Evolutionary conservation across 192 early-diverging fungal species (phyloP).

Genomic region (Blastocladiella britannica): DNA sequence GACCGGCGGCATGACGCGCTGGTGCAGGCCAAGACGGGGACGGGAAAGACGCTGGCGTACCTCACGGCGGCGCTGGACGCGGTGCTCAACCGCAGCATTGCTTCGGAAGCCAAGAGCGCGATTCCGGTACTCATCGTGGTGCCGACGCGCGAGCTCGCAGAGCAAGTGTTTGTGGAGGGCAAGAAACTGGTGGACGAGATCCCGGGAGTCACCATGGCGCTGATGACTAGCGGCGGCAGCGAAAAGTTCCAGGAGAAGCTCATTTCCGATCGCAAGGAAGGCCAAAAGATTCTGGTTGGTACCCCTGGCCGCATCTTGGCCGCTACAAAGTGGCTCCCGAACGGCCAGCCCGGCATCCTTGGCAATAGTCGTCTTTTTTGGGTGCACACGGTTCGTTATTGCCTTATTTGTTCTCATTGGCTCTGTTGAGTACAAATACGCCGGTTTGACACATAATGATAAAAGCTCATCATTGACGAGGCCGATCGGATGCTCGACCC

Average conservation of each 20-base stretch:
- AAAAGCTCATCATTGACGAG: constrained; percentile 80
- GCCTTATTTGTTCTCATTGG: too few species aligned
- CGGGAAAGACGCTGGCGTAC: constrained; percentile 90
- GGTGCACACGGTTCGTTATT: too few species aligned
- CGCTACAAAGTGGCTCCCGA: constrained; percentile 25
- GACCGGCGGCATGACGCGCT: constrained; percentile 60
- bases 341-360: too few species aligned
- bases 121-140: constrained; percentile 62
- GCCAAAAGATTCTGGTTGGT: constrained; percentile 70
- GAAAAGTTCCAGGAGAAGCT: constrained; percentile 50
- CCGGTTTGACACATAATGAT: constrained; percentile 22
- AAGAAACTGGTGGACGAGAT: too few species aligned
- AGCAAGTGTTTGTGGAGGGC: constrained; percentile 66
- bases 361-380: too few species aligned
- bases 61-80: constrained; percentile 73
- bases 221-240: constrained; percentile 29
- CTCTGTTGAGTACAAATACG: too few species aligned
- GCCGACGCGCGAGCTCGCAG: constrained; percentile 78
- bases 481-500: constrained; percentile 85
- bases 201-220: too few species aligned
- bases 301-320: constrained; percentile 87
- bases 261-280: constrained; percentile 42
- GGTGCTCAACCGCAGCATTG: constrained; percentile 17
- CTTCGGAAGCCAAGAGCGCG: constrained; percentile 24
- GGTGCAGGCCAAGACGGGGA: constrained; percentile 91